phyloP scores from a whole-genome alignment of 345 rosid species.

The Pistacia vera region DNA sequence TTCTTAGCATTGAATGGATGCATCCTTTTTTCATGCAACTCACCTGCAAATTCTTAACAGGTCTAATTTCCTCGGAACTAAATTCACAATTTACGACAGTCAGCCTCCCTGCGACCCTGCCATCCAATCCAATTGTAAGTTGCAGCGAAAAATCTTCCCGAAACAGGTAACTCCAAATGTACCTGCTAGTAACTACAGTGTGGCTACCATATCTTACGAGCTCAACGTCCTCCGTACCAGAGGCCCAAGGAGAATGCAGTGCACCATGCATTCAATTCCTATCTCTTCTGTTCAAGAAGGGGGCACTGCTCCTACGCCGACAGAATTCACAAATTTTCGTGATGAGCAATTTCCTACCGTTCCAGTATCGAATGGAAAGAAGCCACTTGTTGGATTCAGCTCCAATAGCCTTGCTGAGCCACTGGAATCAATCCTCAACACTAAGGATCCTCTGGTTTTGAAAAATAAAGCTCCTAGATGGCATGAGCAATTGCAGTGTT shows the following conservation, averaged over 20 bases:
- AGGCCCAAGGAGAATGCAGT: constrained; percentile 94
- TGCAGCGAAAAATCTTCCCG: constrained; percentile 36
- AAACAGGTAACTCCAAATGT: constrained; percentile 48
- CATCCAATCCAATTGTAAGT: constrained; percentile 29
- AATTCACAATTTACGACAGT: constrained; percentile 71
- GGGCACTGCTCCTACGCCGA: constrained; percentile 55
- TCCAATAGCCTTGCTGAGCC: constrained; percentile 37
- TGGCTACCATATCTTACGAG: constrained; percentile 68
- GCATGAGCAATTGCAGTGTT: constrained; percentile 95
- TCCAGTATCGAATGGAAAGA: constrained; percentile 40
- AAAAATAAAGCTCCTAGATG: constrained; percentile 95
- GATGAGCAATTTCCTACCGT: constrained; percentile 23
- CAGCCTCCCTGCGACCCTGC: constrained; percentile 50
- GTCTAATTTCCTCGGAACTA: constrained; percentile 93
- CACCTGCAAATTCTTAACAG: constrained; percentile 39
- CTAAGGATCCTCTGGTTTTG: constrained; percentile 53
- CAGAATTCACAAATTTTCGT: constrained; percentile 35
- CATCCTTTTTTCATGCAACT: constrained; percentile 15
- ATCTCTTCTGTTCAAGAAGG: constrained; percentile 69
- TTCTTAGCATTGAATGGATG: constrained; percentile 11
- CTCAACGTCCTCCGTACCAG: constrained; percentile 82
- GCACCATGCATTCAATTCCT: constrained; percentile 69
- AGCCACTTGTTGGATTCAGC: constrained; percentile 36
- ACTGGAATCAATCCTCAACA: constrained; percentile 6
- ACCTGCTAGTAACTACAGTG: constrained; percentile 39